Evolutionary conservation across 495 filamentous ascomycete species (phyloP).

Genomic region (Talaromyces trachyspermus): DNA sequence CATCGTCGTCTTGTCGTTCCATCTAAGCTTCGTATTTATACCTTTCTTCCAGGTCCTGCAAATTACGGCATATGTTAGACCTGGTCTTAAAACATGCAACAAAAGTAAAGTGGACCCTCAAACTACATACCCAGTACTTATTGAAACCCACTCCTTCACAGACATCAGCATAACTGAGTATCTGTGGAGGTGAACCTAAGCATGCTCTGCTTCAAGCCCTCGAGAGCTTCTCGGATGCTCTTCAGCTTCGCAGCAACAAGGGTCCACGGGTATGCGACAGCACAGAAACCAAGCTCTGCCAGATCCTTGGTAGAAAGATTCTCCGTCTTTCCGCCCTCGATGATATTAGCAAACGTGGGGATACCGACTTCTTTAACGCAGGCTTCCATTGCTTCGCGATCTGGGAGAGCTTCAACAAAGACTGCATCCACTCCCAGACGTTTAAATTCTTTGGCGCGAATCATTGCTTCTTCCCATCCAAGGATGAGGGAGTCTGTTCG

Average conservation of each 20-base stretch:
- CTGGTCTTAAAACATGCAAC: background rate
- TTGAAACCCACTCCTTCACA: conserved; percentile 35
- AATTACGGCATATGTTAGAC: background rate
- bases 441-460: conserved; percentile 29
- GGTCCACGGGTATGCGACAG: conserved; percentile 36
- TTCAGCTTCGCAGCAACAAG: conserved; percentile 35
- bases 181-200: conserved; percentile 24
- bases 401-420: conserved; percentile 36
- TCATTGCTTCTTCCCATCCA: conserved; percentile 31
- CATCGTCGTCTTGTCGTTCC: too few relatives aligned
- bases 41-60: conserved; percentile 4
- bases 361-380: conserved; percentile 26
- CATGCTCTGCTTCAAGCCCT: conserved; percentile 29
- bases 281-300: conserved; percentile 27
- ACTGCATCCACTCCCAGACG: conserved; percentile 30
- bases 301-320: conserved; percentile 33
- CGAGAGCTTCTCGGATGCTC: conserved; percentile 28
- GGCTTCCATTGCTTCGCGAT: conserved; percentile 28
- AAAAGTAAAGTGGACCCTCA: too few relatives aligned
- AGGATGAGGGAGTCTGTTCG: conserved; percentile 32
- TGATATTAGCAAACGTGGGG: conserved; percentile 36
- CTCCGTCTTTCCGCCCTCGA: conserved; percentile 36
- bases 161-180: conserved; percentile 28
- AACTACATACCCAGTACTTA: conserved; percentile 34
- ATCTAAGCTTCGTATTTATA: too few relatives aligned